Conservation (phyloP, 352 stramenopile genomes). For the Phytopythium delawarense region DNA sequence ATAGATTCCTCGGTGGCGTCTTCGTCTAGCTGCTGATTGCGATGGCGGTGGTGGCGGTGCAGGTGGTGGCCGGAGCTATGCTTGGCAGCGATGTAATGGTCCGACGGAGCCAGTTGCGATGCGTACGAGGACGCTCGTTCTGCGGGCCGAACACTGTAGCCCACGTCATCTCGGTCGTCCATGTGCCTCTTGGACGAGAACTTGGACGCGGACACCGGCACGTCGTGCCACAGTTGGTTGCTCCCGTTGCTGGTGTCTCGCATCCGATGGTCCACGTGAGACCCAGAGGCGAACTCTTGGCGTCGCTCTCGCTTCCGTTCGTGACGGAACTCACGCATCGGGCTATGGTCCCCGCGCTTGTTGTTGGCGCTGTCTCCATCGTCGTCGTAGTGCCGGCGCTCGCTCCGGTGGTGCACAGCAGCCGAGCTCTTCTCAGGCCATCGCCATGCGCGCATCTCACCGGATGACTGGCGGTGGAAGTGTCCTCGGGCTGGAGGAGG, state of each 20-base stretch:
- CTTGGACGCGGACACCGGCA: neutral
- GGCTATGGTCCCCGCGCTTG: neutral
- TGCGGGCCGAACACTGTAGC: neutral
- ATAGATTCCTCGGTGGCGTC: neutral
- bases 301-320: conserved; percentile 2
- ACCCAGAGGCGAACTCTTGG: neutral
- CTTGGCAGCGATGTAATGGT: neutral
- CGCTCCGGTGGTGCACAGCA: neutral
- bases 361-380: neutral
- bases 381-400: neutral
- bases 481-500: neutral
- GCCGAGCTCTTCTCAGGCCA: conserved; percentile 1
- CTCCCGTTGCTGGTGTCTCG: neutral
- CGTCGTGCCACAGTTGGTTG: conserved; percentile 5
- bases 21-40: neutral
- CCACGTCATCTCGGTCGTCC: neutral
- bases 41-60: neutral
- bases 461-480: neutral
- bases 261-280: neutral
- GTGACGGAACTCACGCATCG: neutral
- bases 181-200: neutral
- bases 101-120: neutral
- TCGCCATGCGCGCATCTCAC: neutral
- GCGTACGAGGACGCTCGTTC: neutral
- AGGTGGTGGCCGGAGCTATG: neutral